Conservation (phyloP, 2,329 filamentous ascomycete genomes). For the Gnomoniopsis sp. region DNA sequence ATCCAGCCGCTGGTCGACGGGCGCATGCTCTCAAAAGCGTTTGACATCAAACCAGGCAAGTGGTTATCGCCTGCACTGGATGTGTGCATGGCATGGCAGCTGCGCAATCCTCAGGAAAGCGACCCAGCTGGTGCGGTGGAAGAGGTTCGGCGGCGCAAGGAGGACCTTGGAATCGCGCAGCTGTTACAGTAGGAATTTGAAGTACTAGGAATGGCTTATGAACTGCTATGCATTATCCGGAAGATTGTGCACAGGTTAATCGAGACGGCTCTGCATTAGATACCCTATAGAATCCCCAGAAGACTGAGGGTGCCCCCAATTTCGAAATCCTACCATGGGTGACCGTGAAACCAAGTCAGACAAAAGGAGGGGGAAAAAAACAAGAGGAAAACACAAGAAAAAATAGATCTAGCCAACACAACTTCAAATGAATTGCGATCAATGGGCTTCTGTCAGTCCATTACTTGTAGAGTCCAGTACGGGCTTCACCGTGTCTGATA, state of each 20-base stretch:
- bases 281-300: background rate
- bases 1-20: slow-evolving; percentile 71
- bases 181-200: background rate
- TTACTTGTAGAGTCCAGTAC: too few species aligned
- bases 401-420: too few species aligned
- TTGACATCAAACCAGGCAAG: slow-evolving; percentile 69
- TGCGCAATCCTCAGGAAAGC: slow-evolving; percentile 67
- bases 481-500: too few species aligned
- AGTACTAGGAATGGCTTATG: background rate
- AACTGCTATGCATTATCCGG: background rate
- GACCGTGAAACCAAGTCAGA: too few species aligned
- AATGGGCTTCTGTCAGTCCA: too few species aligned
- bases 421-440: too few species aligned
- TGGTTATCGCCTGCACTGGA: slow-evolving; percentile 84
- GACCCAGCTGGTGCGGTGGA: slow-evolving; percentile 59
- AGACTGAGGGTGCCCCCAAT: background rate
- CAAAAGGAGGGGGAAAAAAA: too few species aligned
- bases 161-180: slow-evolving; percentile 46
- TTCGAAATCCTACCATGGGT: too few species aligned
- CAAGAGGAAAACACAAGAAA: too few species aligned
- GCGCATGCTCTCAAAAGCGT: slow-evolving; percentile 62
- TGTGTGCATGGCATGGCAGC: slow-evolving; percentile 81
- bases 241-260: too few species aligned
- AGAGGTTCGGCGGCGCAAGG: slow-evolving; percentile 49
- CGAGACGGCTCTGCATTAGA: background rate